These are phyloP conservation scores for Paraphysoderma sedebokerense DNA, from an alignment of 371 early-diverging fungal species.

Conservation along the genomic window DNA sequence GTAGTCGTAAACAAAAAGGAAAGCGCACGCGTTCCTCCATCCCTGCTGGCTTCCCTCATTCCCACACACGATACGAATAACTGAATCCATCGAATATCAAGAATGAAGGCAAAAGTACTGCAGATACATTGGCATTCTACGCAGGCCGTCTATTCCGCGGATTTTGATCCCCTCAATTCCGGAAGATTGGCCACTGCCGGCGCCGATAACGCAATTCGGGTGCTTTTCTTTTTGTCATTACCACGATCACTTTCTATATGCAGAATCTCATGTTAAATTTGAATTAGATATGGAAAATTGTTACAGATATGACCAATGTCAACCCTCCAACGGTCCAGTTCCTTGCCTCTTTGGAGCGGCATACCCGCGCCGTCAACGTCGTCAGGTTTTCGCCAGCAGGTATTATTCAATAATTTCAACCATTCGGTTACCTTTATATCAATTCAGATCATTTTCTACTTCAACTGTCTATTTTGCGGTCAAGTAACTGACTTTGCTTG, in stretches of 20 bases:
- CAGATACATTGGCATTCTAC: slow-evolving; percentile 92
- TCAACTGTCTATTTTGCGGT: no score
- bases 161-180: slow-evolving; percentile 51
- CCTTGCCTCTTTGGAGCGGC: slow-evolving; percentile 62
- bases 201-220: slow-evolving; percentile 73
- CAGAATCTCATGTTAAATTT: background rate
- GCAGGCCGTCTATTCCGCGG: slow-evolving; percentile 72
- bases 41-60: no score
- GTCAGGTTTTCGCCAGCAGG: slow-evolving; percentile 80
- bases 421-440: background rate
- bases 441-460: background rate
- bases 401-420: slow-evolving; percentile 3
- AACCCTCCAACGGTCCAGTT: slow-evolving; percentile 51
- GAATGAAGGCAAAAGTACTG: no score
- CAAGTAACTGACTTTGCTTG: no score
- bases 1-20: no score
- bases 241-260: background rate
- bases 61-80: no score
- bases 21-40: no score
- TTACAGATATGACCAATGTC: slow-evolving; percentile 9
- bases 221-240: slow-evolving; percentile 14
- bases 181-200: slow-evolving; percentile 77
- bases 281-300: slow-evolving; percentile 45
- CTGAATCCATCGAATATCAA: no score
- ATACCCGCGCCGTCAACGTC: slow-evolving; percentile 78